These are phyloP conservation scores for Adansonia rubrostipa DNA, from an alignment of 441 rosid species.

Conservation along the genomic window DNA sequence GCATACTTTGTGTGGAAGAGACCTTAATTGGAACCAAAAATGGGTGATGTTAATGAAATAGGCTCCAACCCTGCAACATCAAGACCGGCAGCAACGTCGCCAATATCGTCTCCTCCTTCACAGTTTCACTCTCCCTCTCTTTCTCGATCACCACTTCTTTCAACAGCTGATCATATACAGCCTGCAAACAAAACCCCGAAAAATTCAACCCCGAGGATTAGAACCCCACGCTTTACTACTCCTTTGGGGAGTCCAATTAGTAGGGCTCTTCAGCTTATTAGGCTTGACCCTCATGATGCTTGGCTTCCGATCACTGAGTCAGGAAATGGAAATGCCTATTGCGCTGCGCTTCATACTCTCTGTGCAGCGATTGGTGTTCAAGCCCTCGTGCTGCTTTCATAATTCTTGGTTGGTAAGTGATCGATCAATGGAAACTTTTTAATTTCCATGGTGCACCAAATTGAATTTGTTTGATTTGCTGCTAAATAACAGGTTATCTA, in stretches of 20 bases:
- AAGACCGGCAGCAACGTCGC: conserved; percentile 40
- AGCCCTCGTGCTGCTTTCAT: conserved; percentile 71
- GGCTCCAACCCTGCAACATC: conserved; percentile 44
- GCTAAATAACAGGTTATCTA: not conserved
- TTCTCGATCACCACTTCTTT: conserved; percentile 60
- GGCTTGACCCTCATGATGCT: conserved; percentile 68
- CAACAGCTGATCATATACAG: conserved; percentile 40
- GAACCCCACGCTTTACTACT: conserved; percentile 58
- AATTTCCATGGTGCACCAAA: not conserved
- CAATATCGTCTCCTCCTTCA: conserved; percentile 68
- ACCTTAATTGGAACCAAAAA: conserved; percentile 14
- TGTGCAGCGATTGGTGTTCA: conserved; percentile 74
- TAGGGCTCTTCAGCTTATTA: conserved; percentile 56
- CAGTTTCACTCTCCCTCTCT: conserved; percentile 71
- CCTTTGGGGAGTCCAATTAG: conserved; percentile 64
- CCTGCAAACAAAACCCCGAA: conserved; percentile 46
- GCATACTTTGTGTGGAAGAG: not conserved
- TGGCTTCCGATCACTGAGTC: conserved; percentile 83
- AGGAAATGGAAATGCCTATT: conserved; percentile 61
- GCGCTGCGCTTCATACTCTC: conserved; percentile 71
- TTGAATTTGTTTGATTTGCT: not conserved
- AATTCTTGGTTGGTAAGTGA: conserved; percentile 61
- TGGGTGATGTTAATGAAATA: conserved; percentile 44
- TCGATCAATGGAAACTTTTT: not conserved
- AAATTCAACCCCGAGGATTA: conserved; percentile 37